Percentiles rank a stretch among this genome's conserved stretches.
phyloP scores from a whole-genome alignment of 164 flowering plant genomes.

The Piper betle region DNA sequence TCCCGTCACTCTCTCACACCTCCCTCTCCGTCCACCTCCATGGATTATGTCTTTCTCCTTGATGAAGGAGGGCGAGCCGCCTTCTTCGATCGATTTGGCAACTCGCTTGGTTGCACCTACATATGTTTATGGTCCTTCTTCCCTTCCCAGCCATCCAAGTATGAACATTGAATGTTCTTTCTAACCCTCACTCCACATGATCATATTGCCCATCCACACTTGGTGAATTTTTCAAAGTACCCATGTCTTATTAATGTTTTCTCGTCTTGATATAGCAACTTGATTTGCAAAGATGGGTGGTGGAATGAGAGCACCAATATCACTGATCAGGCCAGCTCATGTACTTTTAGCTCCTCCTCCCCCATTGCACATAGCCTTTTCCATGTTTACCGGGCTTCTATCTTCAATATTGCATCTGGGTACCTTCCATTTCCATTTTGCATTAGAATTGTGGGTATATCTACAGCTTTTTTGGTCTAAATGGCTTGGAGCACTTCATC shows the following conservation, averaged over 20 bases:
- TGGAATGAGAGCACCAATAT: slow-evolving; percentile 22
- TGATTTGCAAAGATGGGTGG: slow-evolving; percentile 32
- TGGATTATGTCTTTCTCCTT: slow-evolving; percentile 42
- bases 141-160: slow-evolving; percentile 30
- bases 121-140: slow-evolving; percentile 56
- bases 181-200: too few relatives aligned
- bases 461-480: neutral
- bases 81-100: slow-evolving; percentile 24
- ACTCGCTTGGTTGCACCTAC: slow-evolving; percentile 39
- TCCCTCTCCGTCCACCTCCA: slow-evolving; percentile 7
- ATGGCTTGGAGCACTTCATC: too few relatives aligned
- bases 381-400: slow-evolving; percentile 23
- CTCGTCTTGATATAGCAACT: slow-evolving; percentile 20
- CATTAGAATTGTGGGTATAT: neutral
- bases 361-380: slow-evolving; percentile 27
- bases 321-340: slow-evolving; percentile 18
- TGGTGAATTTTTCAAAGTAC: too few relatives aligned
- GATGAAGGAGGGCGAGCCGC: slow-evolving; percentile 17
- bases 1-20: neutral
- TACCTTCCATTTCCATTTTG: slow-evolving; percentile 5
- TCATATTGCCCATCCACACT: too few relatives aligned
- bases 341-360: slow-evolving; percentile 16
- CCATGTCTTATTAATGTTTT: neutral
- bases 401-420: slow-evolving; percentile 20
- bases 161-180: neutral